Base-by-base conservation (phyloP, 2,329 filamentous ascomycete genomes). In the Exutisphaerella laricina region DNA sequence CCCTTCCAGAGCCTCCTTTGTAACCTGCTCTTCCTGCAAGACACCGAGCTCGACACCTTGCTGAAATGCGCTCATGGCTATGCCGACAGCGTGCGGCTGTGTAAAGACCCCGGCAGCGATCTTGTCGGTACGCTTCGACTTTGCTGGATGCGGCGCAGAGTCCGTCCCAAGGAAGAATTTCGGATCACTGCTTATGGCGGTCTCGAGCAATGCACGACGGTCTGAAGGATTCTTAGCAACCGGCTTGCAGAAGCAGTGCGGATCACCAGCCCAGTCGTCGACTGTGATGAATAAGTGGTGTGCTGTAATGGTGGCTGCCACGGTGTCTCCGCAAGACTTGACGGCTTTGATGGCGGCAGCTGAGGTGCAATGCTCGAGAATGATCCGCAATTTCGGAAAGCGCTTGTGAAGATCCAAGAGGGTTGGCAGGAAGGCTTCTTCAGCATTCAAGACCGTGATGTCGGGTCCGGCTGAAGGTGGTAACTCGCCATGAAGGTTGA, bases 401-500 rank as follows among this genome's bases (percentile, higher is more conserved):
- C 72, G 72, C 16, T 74, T 66, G 58, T 94, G 86, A 2, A 97
- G 75, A 13, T 77, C 75, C 50, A 77, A 71, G 23, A 96, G 72
- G 0, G 83, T 90, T 0, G 89, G 89, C 6, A 97, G 72, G 68
- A 97, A 97, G 2, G 72, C 73, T 49, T 80, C 75, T 65, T 89
- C 85, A 14, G 82, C 83, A 56, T 83, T 85, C 50, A 87, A 68
- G 3, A 67, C 62, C 7, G 63, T 65, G 49, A 66, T 62, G 47
- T 66, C 60, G 34, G 59, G 52, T 40, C 54, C 58, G 32, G 64
- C 63, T 51, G 71, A 71, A 1, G 74, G 73, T 0, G 80, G 82
- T n/a, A 83, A 79, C 67, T 96, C 90, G 53, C 89, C 90, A 63
- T 97, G 89, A n/a, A 97, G 72, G 68, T 96, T 96, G 30, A 94